These are phyloP conservation scores for Arachis monticola DNA, from an alignment of 331 rosid species.

Conservation along the genomic window DNA sequence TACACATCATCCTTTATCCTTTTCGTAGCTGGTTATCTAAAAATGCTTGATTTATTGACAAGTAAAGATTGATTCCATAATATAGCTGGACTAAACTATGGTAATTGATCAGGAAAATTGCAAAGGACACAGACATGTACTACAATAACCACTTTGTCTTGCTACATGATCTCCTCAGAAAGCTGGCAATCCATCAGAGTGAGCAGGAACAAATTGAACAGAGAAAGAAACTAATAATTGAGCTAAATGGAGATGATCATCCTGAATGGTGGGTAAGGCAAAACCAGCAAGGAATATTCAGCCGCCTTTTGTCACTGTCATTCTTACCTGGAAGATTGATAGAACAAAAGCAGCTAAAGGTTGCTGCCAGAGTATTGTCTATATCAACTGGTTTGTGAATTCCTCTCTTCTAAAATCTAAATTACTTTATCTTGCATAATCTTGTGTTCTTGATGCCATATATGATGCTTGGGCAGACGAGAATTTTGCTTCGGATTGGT, in stretches of 20 bases:
- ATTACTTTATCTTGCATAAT: conserved; percentile 26
- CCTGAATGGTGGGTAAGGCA: conserved; percentile 60
- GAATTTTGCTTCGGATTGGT: conserved; percentile 57
- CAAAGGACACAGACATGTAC: conserved; percentile 48
- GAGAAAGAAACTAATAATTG: conserved; percentile 57
- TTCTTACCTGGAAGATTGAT: conserved; percentile 40
- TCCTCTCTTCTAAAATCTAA: conserved; percentile 15
- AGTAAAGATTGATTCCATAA: background rate
- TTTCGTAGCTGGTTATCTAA: background rate
- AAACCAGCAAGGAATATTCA: conserved; percentile 39
- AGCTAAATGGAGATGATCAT: conserved; percentile 44
- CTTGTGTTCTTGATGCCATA: conserved; percentile 1
- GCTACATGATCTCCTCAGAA: conserved; percentile 72
- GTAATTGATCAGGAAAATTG: conserved; percentile 50
- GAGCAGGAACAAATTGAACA: conserved; percentile 37
- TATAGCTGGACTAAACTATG: background rate
- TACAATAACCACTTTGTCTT: conserved; percentile 63
- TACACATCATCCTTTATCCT: conserved; percentile 18
- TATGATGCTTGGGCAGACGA: conserved; percentile 54
- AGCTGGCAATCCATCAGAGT: conserved; percentile 62
- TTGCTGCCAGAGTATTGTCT: conserved; percentile 56
- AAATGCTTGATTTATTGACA: conserved; percentile 4
- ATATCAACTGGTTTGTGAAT: conserved; percentile 67
- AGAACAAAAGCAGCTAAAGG: conserved; percentile 36
- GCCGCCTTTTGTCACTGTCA: conserved; percentile 25